These are phyloP conservation scores for Paulownia fortunei DNA, from an alignment of 257 asterid species.

Conservation along the genomic window DNA sequence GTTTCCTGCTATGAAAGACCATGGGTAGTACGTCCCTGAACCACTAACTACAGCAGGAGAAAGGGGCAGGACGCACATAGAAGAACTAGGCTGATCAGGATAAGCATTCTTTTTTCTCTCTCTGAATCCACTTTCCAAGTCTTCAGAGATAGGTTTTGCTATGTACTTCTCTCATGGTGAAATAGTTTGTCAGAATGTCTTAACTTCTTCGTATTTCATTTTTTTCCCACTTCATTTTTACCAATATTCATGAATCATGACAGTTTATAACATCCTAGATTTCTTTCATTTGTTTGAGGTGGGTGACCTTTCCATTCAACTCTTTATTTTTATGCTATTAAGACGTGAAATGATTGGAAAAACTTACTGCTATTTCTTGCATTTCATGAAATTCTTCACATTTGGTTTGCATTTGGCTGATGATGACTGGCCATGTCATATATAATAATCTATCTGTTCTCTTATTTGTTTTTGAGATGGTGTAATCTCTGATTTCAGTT, in stretches of 20 bases:
- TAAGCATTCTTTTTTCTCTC: too few relatives aligned
- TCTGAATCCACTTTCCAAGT: too few relatives aligned
- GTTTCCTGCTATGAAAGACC: too few relatives aligned
- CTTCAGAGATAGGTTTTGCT: background rate
- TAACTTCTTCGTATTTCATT: background rate
- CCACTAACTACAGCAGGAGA: too few relatives aligned
- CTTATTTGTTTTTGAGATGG: slow-evolving; percentile 25
- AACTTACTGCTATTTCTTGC: background rate
- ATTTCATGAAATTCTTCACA: slow-evolving; percentile 10
- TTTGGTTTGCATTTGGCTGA: slow-evolving; percentile 12
- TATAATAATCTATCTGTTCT: background rate
- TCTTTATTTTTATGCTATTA: background rate
- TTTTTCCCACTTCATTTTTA: slow-evolving; percentile 2
- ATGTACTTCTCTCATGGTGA: background rate
- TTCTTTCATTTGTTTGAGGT: background rate
- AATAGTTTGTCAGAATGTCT: background rate
- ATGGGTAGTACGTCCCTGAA: too few relatives aligned
- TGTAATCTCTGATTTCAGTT: slow-evolving; percentile 61
- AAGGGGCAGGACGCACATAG: too few relatives aligned
- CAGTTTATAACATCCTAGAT: background rate
- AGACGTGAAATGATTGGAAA: background rate
- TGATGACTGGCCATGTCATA: slow-evolving; percentile 3
- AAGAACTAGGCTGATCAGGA: too few relatives aligned
- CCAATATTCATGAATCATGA: background rate
- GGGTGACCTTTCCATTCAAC: too few relatives aligned